Conservation (phyloP, 2,329 filamentous ascomycete genomes). For the Fusarium phyllophilum region DNA sequence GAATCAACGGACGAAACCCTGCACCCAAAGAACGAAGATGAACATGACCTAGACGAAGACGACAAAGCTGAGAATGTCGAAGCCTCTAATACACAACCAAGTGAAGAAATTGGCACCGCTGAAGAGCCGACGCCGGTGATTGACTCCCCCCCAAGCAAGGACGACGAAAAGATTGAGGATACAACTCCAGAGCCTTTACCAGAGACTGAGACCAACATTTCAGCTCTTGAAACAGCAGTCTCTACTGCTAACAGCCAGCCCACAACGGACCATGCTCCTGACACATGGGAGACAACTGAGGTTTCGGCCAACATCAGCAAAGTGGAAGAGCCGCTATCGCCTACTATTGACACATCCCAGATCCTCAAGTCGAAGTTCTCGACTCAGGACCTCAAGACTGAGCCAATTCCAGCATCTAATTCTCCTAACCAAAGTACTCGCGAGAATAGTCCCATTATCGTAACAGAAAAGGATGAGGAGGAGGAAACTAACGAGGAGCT, state of each 20-base stretch:
- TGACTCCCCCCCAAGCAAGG: background rate
- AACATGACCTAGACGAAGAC: slow-evolving; percentile 26
- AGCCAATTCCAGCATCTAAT: slow-evolving; percentile 15
- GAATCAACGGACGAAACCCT: slow-evolving; percentile 71
- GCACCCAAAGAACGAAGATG: slow-evolving; percentile 48
- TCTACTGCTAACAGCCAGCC: slow-evolving; percentile 17
- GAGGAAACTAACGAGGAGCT: slow-evolving; percentile 6
- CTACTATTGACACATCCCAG: slow-evolving; percentile 29
- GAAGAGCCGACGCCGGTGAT: background rate
- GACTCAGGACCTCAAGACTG: slow-evolving; percentile 42
- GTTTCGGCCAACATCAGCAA: slow-evolving; percentile 15
- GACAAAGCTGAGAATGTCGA: slow-evolving; percentile 21
- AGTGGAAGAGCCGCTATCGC: slow-evolving; percentile 22
- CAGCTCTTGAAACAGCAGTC: slow-evolving; percentile 17
- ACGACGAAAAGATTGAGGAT: slow-evolving; percentile 9
- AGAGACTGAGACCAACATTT: slow-evolving; percentile 35
- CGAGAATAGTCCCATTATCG: slow-evolving; percentile 21
- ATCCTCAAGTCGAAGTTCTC: slow-evolving; percentile 44
- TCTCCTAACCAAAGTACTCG: slow-evolving; percentile 6
- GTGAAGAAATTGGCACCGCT: slow-evolving; percentile 3
- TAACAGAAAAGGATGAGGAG: slow-evolving; percentile 14
- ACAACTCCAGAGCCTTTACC: slow-evolving; percentile 27
- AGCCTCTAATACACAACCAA: background rate
- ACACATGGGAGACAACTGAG: slow-evolving; percentile 23
- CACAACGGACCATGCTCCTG: slow-evolving; percentile 32